These are phyloP conservation scores for Crucibulum laeve DNA, from an alignment of 768 basidiomycete genomes.

Conservation along the genomic window DNA sequence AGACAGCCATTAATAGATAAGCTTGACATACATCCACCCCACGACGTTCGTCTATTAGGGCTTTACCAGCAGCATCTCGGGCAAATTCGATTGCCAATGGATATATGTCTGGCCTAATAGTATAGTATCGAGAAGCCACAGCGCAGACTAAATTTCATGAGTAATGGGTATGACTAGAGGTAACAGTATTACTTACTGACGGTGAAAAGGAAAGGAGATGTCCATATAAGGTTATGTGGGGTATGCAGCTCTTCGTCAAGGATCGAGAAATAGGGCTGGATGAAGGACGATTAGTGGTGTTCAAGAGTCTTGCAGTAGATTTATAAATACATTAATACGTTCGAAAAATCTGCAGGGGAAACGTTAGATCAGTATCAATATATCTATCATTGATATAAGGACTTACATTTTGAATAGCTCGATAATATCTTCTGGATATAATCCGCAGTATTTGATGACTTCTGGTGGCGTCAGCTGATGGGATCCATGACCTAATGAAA, in stretches of 20 bases:
- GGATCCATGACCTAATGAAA: slow-evolving; percentile 7
- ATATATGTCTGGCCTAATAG: slow-evolving; percentile 50
- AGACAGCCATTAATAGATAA: slow-evolving; percentile 62
- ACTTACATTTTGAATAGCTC: slow-evolving; percentile 51
- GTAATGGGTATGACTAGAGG: not conserved
- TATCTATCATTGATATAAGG: not conserved
- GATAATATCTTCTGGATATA: slow-evolving; percentile 47
- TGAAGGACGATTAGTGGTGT: slow-evolving; percentile 13
- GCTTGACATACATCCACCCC: slow-evolving; percentile 80
- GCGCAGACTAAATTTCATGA: slow-evolving; percentile 49
- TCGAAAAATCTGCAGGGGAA: slow-evolving; percentile 40
- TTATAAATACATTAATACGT: slow-evolving; percentile 42
- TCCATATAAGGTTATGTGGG: slow-evolving; percentile 46
- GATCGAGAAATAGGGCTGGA: slow-evolving; percentile 53
- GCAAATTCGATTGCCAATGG: slow-evolving; percentile 58
- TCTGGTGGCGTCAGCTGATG: slow-evolving; percentile 30
- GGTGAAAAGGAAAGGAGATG: slow-evolving; percentile 56
- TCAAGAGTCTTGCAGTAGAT: slow-evolving; percentile 1
- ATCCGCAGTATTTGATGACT: slow-evolving; percentile 40
- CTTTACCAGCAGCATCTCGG: slow-evolving; percentile 53
- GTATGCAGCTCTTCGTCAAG: slow-evolving; percentile 55
- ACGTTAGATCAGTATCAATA: not conserved
- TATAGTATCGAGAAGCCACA: slow-evolving; percentile 63
- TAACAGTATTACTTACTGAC: slow-evolving; percentile 39
- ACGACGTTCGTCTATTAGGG: slow-evolving; percentile 56